Base-by-base conservation (phyloP, 768 basidiomycete species). In the Udeniomyces megalosporus region DNA sequence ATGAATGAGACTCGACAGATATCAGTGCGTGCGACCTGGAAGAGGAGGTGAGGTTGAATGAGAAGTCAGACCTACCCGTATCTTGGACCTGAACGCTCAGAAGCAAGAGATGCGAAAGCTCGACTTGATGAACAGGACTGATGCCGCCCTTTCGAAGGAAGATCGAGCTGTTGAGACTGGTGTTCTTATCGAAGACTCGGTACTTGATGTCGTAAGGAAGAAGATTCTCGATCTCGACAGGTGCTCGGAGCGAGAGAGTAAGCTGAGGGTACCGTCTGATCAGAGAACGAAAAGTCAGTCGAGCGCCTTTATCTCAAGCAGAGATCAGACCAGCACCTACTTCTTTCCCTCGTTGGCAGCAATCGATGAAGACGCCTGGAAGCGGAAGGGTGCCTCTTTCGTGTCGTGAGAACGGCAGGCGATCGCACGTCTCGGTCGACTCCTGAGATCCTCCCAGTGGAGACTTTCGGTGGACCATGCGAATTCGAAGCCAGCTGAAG, bases 51-150 rank as follows among this genome's bases (percentile, higher is more conserved):
- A 4, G 14, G 4, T 17, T 32, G n/a, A n/a, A n/a, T 17, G 17
- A 42, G 17, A 42, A 42, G 44, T 2, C 6, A 15, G 20, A 62
- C 78, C 68, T 68, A 90, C 93, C 82, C 52, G 89, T 86, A 68
- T 97, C 93, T 74, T 97, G 85, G 1, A 95, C 78, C 58, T 84
- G 74, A 14, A 96, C 79, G 68, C 88, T 97, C 47, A 97, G 78
- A 15, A 97, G 75, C 28, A 97, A 80, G 60, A 97, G 78, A 73
- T 99, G 95, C 5, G 80, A 80, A 2, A 97, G 77, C 70, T 97
- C 91, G 29, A 95, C 88, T 2, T 89, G 91, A 71, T 97, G 95
- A 20, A 97, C 84, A 2, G 95, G 95, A 83, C 93, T 93, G 45
- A 90, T 78, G 7, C 92, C 93, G 31, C 95, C 93, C 69, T 87